Conservation (phyloP, 2,329 filamentous ascomycete species). For the Neopestalotiopsis sp. region DNA sequence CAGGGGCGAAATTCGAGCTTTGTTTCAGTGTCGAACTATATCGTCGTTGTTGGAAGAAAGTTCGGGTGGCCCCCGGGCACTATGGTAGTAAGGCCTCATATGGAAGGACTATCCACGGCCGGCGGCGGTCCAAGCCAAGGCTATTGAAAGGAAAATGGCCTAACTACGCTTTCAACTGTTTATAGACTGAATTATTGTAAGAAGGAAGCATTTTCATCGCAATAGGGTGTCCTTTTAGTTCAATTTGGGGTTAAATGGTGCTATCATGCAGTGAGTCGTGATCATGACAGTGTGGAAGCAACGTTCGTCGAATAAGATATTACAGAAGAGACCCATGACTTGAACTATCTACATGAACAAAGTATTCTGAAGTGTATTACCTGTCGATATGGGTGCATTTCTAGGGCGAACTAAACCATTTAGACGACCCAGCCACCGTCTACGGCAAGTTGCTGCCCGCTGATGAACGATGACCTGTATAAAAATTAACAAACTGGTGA, state of each 20-base stretch:
- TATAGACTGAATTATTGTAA: not conserved
- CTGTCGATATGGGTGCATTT: too few relatives aligned
- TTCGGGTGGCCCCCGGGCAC: not conserved
- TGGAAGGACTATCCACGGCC: not conserved
- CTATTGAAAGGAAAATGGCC: not conserved
- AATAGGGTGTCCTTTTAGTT: too few relatives aligned
- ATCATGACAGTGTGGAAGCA: too few relatives aligned
- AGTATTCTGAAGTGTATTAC: too few relatives aligned
- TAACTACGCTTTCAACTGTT: not conserved
- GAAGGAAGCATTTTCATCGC: not conserved
- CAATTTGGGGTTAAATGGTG: too few relatives aligned
- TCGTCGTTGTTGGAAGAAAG: not conserved
- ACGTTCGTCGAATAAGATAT: too few relatives aligned
- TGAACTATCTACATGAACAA: too few relatives aligned
- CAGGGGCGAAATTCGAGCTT: not conserved
- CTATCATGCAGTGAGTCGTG: too few relatives aligned
- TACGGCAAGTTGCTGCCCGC: slow-evolving; percentile 8
- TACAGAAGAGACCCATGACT: too few relatives aligned
- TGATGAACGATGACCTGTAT: not conserved
- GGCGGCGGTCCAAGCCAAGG: not conserved
- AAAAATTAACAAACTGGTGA: not conserved
- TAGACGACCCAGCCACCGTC: slow-evolving; percentile 15
- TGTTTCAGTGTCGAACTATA: not conserved
- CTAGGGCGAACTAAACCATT: too few relatives aligned
- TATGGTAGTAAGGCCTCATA: not conserved